A percentile compares a stretch with the other conserved stretches of the same genome.
phyloP scores from a whole-genome alignment of 1,284 basidiomycete species.

The Rhodotorula sp. region DNA sequence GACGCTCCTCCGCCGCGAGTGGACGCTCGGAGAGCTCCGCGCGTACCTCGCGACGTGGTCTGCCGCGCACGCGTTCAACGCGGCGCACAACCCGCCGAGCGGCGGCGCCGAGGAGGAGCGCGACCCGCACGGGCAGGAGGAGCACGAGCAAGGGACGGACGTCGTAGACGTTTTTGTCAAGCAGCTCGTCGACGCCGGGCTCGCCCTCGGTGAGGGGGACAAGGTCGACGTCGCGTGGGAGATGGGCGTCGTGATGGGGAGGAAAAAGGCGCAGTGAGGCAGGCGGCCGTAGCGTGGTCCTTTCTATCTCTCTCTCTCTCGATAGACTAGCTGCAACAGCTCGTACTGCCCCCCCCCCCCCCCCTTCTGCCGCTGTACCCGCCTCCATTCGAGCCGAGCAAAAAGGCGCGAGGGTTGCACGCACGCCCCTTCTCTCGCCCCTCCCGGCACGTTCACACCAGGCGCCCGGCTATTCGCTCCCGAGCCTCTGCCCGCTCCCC shows the following conservation, averaged over 20 bases:
- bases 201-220: constrained; percentile 51
- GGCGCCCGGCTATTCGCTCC: no score
- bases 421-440: no score
- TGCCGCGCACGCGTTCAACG: constrained; percentile 69
- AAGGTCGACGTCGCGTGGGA: constrained; percentile 70
- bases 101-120: constrained; percentile 42
- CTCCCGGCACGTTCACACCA: no score
- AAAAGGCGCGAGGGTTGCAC: no score
- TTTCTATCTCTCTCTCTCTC: no score
- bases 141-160: constrained; percentile 49
- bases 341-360: neutral
- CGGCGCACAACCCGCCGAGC: neutral
- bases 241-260: constrained; percentile 64
- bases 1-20: constrained; percentile 57
- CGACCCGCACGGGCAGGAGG: neutral
- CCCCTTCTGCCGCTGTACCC: no score
- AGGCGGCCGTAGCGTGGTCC: neutral
- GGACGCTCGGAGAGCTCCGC: constrained; percentile 67
- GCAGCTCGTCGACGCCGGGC: constrained; percentile 55
- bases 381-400: no score
- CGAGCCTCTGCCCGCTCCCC: constrained; percentile 29
- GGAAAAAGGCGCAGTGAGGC: constrained; percentile 43
- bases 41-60: constrained; percentile 73
- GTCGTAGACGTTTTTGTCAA: constrained; percentile 63
- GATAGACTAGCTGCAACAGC: neutral